Base-by-base conservation (phyloP, 2,329 filamentous ascomycete species). In the Colletotrichum sp. region DNA sequence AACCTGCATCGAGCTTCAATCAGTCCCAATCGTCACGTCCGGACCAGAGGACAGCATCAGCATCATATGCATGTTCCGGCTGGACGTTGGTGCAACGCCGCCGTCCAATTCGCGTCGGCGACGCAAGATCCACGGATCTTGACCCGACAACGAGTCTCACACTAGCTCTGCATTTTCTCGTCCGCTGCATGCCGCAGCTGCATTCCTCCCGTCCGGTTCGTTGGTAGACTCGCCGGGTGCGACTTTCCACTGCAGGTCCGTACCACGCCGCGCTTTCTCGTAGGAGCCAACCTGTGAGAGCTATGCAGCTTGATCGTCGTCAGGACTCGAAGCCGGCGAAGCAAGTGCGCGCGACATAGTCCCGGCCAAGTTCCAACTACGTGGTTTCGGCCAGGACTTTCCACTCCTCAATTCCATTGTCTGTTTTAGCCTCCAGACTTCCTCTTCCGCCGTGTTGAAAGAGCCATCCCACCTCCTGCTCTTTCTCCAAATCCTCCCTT, bases 161-260 rank as follows among this genome's bases (percentile, higher is more conserved):
- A 59, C 70, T 69, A 69, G 28, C 21, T 65, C 43, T 60, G 59
- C 34, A 57, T 74, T 64, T 59, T 73, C 65, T 59, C 48, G 74
- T 52, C 59, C 59, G 28, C 64, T 69, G 64, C 64, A 69, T 73
- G 59, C 60, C 48, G 65, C 65, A 76, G 65, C 43, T 69, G 65
- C 71, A 74, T 74, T 73, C 74, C 70, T 76, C 43, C 48, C 64
- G 64, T 69, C 70, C 65, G 74, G 70, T 68, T 72, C 48, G 59
- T 55, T 74, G 65, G 74, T 74, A 76, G 70, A 65, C 52, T 76
- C 74, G 64, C 74, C 74, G 70, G 65, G 70, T 76, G 74, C 70
- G 74, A 76, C 74, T 76, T 36, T 74, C 59, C 70, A 76, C 74
- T 36, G 71, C 74, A 76, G 74, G 64, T 43, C 59, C 48, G 74